Evolutionary conservation across 225 moss, liverwort and hornwort genomes (phyloP).

Genomic region (Climacium dendroides): DNA sequence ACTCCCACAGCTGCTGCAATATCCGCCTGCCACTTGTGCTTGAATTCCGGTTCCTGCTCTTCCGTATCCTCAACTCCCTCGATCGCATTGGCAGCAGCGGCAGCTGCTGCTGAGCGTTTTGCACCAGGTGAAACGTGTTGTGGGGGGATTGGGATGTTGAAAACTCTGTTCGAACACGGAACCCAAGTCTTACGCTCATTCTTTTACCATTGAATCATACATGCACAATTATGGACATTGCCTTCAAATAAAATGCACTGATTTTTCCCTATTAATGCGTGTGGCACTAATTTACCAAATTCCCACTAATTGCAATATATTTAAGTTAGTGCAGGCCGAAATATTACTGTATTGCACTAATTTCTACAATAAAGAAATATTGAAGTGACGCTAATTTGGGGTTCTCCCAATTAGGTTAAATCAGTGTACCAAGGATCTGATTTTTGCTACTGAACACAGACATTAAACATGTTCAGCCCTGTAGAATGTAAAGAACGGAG

Average conservation of each 20-base stretch:
- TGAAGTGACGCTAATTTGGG: background rate
- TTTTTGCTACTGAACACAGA: background rate
- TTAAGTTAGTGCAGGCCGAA: background rate
- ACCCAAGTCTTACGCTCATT: background rate
- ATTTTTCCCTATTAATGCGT: background rate
- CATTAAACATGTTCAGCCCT: background rate
- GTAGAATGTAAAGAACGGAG: background rate
- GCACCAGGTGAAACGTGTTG: conserved; percentile 40
- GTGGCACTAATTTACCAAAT: background rate
- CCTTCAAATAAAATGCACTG: background rate
- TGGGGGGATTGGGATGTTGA: conserved; percentile 62
- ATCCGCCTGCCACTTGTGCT: conserved; percentile 99
- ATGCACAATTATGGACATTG: background rate
- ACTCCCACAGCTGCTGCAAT: conserved; percentile 93
- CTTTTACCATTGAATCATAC: background rate
- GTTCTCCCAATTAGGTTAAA: background rate
- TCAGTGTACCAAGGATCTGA: background rate
- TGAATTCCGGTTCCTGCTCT: conserved; percentile 78
- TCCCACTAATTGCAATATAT: background rate
- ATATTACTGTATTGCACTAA: background rate
- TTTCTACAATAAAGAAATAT: background rate
- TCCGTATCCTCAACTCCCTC: conserved; percentile 14
- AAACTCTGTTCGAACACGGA: conserved; percentile 16
- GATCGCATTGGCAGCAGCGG: conserved; percentile 11
- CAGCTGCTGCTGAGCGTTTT: conserved; percentile 40